phyloP scores from a whole-genome alignment of 192 early-diverging fungal species.

The Coemansia sp. region DNA sequence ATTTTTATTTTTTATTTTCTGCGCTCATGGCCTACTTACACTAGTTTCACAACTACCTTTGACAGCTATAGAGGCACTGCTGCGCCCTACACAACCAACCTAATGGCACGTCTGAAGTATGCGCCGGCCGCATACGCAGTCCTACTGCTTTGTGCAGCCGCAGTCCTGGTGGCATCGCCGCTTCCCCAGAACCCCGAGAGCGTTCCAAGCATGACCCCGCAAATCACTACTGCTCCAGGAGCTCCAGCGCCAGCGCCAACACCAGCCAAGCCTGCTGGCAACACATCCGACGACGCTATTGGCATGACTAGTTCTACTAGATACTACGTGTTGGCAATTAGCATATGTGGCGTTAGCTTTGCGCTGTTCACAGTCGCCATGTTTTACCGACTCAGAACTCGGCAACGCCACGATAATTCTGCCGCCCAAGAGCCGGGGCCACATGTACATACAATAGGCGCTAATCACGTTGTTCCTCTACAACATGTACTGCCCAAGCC shows the following conservation, averaged over 20 bases:
- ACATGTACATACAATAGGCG: not conserved
- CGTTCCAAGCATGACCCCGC: not conserved
- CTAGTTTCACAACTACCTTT: not conserved
- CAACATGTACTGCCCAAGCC: conserved; percentile 3
- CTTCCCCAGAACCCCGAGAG: not conserved
- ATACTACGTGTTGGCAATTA: conserved; percentile 37
- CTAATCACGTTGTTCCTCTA: not conserved
- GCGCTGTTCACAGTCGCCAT: conserved; percentile 22
- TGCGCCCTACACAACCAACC: not conserved
- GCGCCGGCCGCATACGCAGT: not conserved
- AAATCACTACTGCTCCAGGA: not conserved
- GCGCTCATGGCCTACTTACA: not conserved
- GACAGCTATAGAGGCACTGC: not conserved
- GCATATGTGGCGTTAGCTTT: conserved; percentile 22
- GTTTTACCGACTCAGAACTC: conserved; percentile 22
- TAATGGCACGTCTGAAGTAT: not conserved
- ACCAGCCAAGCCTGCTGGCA: not conserved
- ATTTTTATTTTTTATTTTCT: conserved; percentile 3
- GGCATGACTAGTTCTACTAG: conserved; percentile 7
- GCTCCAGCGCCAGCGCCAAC: not conserved
- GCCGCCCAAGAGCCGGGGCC: not conserved
- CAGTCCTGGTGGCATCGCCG: not conserved
- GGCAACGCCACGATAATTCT: not conserved
- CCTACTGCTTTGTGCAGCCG: not conserved
- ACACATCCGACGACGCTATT: not conserved